Base-by-base conservation (phyloP, 2,329 filamentous ascomycete genomes). In the Esteya vermicola region DNA sequence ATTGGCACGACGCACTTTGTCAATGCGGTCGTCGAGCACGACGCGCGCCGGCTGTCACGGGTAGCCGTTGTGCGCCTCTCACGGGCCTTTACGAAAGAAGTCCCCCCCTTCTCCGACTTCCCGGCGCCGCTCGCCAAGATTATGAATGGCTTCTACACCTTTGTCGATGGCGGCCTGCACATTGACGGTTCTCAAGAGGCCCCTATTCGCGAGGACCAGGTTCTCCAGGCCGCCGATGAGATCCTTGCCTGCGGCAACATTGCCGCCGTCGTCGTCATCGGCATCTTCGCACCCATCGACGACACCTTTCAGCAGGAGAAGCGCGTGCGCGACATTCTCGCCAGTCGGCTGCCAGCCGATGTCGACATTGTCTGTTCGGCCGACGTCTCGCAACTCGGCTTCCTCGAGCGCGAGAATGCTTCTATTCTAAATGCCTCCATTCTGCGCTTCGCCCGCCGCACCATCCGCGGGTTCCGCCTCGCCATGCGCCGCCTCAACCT, bases 261-360 rank as follows among this genome's bases (percentile, higher is more conserved):
- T 54, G 50, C 39, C 18, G 61, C 61, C 30, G 57, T 78, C 2
- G 72, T 74, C 0, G 56, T 78, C 5, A 64, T 68, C 5, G 72
- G 72, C 2, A 64, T 75, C 9, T 76, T 72, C 53, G 70, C 67
- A 9, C 71, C 72, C 0, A 69, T 75, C 20, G 72, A 78, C 49
- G 63, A 66, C 9, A 47, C 61, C 4, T 64, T 65, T 47, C 54
- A 53, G 32, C 72, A 76, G 50, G 72, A 75, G 52, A 57, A 67
- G 30, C 53, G 58, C 4, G 69, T 67, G 4, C 58, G 61, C 4
- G 55, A 58, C 3, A 67, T 74, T 32, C 54, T 75, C 16, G 56
- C 58, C 21, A 54, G 59, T 7, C 65, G 67, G 46, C 52, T 70
- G 3, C 58, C 62, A 80, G 14, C 28, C 7, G 45, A 35, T 16